Evolutionary conservation across 768 basidiomycete genomes (phyloP), one percentile per base, ranked within the genome.

Genomic region (Termitomyces sp.): DNA sequence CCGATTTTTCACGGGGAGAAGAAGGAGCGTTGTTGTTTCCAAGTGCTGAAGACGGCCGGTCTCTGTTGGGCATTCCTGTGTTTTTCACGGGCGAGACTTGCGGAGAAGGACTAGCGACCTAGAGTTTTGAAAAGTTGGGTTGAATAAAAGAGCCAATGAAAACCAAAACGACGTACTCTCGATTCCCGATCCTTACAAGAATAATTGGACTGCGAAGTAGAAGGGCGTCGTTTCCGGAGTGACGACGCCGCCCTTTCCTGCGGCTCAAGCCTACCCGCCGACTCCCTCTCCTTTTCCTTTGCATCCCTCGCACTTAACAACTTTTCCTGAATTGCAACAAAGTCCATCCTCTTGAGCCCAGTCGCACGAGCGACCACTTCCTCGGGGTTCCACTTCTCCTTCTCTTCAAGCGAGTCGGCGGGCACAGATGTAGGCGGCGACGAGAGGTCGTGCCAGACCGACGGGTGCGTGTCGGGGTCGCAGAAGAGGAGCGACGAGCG

Each of bases 201-300:
- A 65, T 90, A 87, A 64, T 83, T 87, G 11, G 89, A 89, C 69
- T 91, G 89, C n/a, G 90, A 90, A 14, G 87, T 90, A 1, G 90
- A 92, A 11, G 89, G 89, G 38, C 90, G 78, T 49, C 91, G 80
- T 60, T 84, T 82, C 55, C 90, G 79, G 62, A 90, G 54, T 3
- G 70, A 74, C n/a, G 90, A 91, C 52, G 83, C 84, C 0, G 80
- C 75, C 45, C 89, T 83, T 62, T 84, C 82, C 11, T 82, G 82
- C 38, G 76, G 68, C 59, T 88, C 86, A 9, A 82, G 78, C 49
- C 75, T 79, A n/a, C n/a, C n/a, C 16, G 51, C 57, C 1, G 49
- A 51, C 21, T 57, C 56, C 29, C 75, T 74, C 41, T 79, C 78
- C 25, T 75, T 75, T 38, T 79, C 80, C 66, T 84, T 88, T 29